Conservation (phyloP, 2,329 filamentous ascomycete genomes). For the Ophiostoma montium region DNA sequence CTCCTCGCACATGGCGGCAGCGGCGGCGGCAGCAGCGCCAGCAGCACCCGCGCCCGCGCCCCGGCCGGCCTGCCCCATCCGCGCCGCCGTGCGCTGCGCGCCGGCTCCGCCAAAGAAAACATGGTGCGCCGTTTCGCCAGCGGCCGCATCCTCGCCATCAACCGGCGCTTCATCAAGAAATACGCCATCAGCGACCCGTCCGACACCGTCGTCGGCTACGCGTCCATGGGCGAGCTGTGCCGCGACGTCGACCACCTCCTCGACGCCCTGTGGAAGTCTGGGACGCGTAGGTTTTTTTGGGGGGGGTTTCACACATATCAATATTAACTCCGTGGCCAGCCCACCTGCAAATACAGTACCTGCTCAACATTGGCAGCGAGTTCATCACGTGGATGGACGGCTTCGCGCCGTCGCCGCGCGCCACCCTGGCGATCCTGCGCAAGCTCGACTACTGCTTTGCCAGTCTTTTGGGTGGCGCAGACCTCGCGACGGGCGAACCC, state of each 20-base stretch:
- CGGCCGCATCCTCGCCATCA: constrained; percentile 36
- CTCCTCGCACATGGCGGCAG: not conserved
- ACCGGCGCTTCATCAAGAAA: constrained; percentile 47
- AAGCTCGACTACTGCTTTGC: constrained; percentile 80
- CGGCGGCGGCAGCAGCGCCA: constrained; percentile 19
- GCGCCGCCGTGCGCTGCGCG: constrained; percentile 33
- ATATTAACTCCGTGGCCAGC: constrained; percentile 31
- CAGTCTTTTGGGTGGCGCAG: constrained; percentile 53
- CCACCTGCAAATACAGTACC: constrained; percentile 66
- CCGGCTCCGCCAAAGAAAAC: constrained; percentile 47
- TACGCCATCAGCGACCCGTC: constrained; percentile 30
- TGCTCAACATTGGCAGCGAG: constrained; percentile 64
- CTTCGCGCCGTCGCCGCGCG: constrained; percentile 53
- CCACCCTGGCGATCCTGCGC: constrained; percentile 55
- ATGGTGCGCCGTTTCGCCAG: constrained; percentile 44
- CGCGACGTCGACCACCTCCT: constrained; percentile 61
- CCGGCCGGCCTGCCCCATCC: constrained; percentile 36
- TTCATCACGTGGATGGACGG: constrained; percentile 57
- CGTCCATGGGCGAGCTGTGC: constrained; percentile 54
- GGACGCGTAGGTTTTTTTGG: constrained; percentile 51
- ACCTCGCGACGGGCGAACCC: constrained; percentile 48
- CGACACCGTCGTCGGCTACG: constrained; percentile 38
- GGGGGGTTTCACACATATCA: too few relatives aligned
- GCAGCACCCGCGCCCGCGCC: constrained; percentile 18
- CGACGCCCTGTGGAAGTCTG: constrained; percentile 74